Conservation (phyloP, 306 rosid genomes). For the Gynostemma pentaphyllum region DNA sequence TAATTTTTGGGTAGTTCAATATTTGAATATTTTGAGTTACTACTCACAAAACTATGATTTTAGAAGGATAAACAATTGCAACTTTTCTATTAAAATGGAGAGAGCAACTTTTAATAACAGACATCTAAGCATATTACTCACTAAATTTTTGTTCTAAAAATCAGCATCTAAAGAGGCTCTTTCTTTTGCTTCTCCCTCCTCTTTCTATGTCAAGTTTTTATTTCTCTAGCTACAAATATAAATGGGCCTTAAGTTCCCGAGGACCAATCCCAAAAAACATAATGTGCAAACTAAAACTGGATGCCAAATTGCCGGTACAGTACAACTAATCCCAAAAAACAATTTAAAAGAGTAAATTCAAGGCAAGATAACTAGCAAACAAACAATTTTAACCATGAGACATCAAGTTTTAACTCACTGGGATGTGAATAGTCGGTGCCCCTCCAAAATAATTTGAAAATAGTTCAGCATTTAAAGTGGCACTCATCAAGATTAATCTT, state of each 20-base stretch:
- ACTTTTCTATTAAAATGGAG: no score
- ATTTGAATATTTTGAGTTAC: no score
- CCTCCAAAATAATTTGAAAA: constrained; percentile 45
- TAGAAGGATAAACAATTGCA: no score
- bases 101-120: no score
- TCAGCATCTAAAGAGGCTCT: no score
- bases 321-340: background rate
- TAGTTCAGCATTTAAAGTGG: constrained; percentile 53
- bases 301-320: background rate
- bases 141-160: no score
- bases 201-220: background rate
- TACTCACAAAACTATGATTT: no score
- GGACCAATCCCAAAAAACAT: background rate
- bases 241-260: background rate
- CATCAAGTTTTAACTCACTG: constrained; percentile 20
- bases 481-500: constrained; percentile 46
- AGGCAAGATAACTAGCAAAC: background rate
- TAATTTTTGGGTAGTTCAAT: no score
- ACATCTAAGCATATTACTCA: no score
- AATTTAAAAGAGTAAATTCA: background rate
- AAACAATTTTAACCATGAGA: constrained; percentile 7
- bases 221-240: background rate
- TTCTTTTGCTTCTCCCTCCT: background rate
- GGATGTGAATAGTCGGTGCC: constrained; percentile 49
- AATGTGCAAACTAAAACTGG: background rate